Base-by-base conservation (phyloP, 148 eudicot species). In the Dysphania ambrosioides region DNA sequence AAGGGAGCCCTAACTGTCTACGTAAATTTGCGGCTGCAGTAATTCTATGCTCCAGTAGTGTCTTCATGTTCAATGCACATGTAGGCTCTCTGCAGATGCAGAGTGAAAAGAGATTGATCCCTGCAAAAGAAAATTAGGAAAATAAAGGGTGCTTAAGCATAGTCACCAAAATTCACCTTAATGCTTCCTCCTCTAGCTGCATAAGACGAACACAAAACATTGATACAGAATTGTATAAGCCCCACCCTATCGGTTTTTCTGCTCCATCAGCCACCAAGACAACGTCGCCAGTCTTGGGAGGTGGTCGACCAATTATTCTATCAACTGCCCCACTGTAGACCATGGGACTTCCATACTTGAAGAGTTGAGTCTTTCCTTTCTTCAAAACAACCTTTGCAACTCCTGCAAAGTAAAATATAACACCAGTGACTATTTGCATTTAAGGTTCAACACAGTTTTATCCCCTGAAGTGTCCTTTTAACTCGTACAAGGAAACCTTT, bases 281-380 rank as follows among this genome's bases (percentile, higher is more conserved):
- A 71, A 86, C 64, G 64, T 91, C 98, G 36, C 98, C 98, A 18
- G 98, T 89, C 79, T 73, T 47, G 51, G 98, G 97, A 21, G 93
- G 95, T 70, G 98, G 98, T 70, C 89, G 86, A 42, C 98, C 98
- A 68, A 94, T 87, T 66, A 94, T 90, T 76, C 98, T 85, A 82
- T 91, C 98, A 68, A 94, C 91, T 40, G 97, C 98, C 47, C 97
- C 93, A 34, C 95, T 91, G 79, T 91, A 94, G 68, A 94, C 97
- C 91, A 94, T 94, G 3, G 98, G 97, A 82, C 96, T 91, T 72
- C 98, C 98, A 86, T 89, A 78, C 74, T 75, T 88, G 75, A 94
- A 94, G 53, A 94, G 89, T 61, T 87, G 96, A 12, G 91, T 86
- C 77, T 94, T 94, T 38, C 97, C 97, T 82, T 91, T 91, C 80